A percentile compares a stretch with the other conserved stretches of the same genome.
Evolutionary conservation across 441 rosid species (phyloP).

Genomic region (Aquilaria agallochum): DNA sequence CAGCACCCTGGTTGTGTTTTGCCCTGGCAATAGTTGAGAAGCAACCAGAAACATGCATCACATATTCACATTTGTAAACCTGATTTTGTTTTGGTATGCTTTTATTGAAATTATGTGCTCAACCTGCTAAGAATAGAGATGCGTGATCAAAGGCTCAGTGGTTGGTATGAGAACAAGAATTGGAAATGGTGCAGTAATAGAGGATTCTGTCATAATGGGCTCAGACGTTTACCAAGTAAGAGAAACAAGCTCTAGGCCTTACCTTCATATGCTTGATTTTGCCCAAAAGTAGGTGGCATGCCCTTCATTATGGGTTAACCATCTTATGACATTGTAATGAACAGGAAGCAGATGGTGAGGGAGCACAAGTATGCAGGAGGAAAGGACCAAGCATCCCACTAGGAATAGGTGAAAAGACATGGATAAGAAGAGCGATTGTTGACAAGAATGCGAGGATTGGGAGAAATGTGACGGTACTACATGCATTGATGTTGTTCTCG

Average conservation of each 20-base stretch:
- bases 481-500: too few species aligned
- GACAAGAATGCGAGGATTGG: slow-evolving; percentile 88
- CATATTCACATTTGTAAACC: neutral
- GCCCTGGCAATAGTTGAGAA: too few species aligned
- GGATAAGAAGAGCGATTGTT: slow-evolving; percentile 52
- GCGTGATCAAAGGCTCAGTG: slow-evolving; percentile 69
- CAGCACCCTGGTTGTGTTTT: too few species aligned
- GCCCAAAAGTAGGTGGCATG: too few species aligned
- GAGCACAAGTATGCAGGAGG: slow-evolving; percentile 13
- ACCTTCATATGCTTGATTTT: too few species aligned
- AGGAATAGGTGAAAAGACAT: slow-evolving; percentile 65
- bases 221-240: slow-evolving; percentile 72
- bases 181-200: slow-evolving; percentile 52
- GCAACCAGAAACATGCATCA: neutral
- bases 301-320: neutral
- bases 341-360: slow-evolving; percentile 26
- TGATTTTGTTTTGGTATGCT: slow-evolving; percentile 5
- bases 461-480: slow-evolving; percentile 57
- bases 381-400: slow-evolving; percentile 31
- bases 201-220: slow-evolving; percentile 79
- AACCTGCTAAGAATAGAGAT: slow-evolving; percentile 45
- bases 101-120: slow-evolving; percentile 16
- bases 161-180: slow-evolving; percentile 80
- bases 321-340: neutral
- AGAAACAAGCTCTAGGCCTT: neutral